These are phyloP conservation scores for Sanghuangporus sanghuang DNA, from an alignment of 1,284 basidiomycete species.

Conservation along the genomic window DNA sequence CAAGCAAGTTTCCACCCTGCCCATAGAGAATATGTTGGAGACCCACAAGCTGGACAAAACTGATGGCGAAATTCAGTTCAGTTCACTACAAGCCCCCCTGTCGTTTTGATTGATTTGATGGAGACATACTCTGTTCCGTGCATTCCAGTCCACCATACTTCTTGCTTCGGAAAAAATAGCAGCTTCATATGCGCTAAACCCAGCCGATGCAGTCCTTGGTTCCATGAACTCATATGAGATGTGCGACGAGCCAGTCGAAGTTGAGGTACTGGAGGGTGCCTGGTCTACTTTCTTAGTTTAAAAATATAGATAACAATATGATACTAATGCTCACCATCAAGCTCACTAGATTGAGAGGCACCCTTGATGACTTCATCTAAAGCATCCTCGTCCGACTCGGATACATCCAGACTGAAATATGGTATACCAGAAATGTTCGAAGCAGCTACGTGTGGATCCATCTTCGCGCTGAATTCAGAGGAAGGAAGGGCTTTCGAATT, in stretches of 20 bases:
- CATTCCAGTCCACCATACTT: constrained; percentile 88
- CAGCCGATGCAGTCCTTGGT: constrained; percentile 54
- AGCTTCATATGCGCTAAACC: constrained; percentile 54
- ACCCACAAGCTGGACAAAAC: constrained; percentile 90
- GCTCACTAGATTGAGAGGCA: constrained; percentile 26
- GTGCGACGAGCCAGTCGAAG: neutral
- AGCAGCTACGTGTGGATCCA: constrained; percentile 35
- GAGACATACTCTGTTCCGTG: constrained; percentile 65
- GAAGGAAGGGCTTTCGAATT: constrained; percentile 49
- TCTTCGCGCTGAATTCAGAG: constrained; percentile 48
- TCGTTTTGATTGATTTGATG: constrained; percentile 6
- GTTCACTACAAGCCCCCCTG: neutral
- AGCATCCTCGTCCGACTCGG: constrained; percentile 40
- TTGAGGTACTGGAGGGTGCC: neutral
- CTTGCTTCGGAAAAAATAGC: constrained; percentile 73
- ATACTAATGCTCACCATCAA: neutral
- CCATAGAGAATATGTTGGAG: constrained; percentile 83
- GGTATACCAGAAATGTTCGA: constrained; percentile 66
- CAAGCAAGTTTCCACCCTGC: constrained; percentile 94
- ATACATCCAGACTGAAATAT: constrained; percentile 77
- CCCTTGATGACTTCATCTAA: constrained; percentile 42
- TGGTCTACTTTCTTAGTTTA: constrained; percentile 24
- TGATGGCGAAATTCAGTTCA: constrained; percentile 25
- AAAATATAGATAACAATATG: neutral
- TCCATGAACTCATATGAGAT: constrained; percentile 59